Percentiles rank a stretch among this genome's conserved stretches.
phyloP scores from a whole-genome alignment of 1,139 yeast genomes.

The Tardiomyces blankii region DNA sequence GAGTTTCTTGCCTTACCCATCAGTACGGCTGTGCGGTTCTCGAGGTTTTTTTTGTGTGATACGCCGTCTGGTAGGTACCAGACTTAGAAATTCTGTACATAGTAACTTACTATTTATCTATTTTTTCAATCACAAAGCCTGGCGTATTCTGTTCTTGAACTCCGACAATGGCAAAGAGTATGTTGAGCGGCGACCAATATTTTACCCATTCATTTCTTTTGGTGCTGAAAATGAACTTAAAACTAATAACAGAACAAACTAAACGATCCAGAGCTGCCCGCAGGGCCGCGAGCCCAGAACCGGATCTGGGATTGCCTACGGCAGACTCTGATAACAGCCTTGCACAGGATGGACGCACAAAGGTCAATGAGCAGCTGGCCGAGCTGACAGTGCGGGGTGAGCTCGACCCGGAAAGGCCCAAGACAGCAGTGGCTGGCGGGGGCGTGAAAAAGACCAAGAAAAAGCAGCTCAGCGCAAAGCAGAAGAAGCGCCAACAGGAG shows the following conservation, averaged over 20 bases:
- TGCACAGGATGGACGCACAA: conserved; percentile 16
- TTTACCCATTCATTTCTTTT: too few relatives aligned
- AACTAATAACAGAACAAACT: conserved; percentile 7
- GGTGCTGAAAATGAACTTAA: too few relatives aligned
- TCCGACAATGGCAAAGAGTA: too few relatives aligned
- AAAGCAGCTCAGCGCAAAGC: conserved; percentile 12
- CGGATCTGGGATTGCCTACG: conserved; percentile 6
- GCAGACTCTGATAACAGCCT: conserved; percentile 2
- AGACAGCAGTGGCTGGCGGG: conserved; percentile 6
- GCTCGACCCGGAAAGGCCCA: conserved; percentile 8
- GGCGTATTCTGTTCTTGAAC: too few relatives aligned
- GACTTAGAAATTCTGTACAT: too few relatives aligned
- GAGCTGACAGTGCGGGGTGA: conserved; percentile 19
- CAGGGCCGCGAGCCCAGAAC: conserved; percentile 11
- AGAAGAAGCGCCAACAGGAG: conserved; percentile 15
- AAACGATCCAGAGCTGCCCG: conserved; percentile 20
- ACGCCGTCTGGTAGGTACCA: too few relatives aligned
- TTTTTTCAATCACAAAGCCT: too few relatives aligned
- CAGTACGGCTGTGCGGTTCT: too few relatives aligned
- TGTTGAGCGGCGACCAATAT: too few relatives aligned
- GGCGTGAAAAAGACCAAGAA: conserved; percentile 2
- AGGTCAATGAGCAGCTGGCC: conserved; percentile 22
- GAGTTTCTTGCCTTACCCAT: too few relatives aligned
- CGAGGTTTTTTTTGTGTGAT: too few relatives aligned
- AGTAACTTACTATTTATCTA: too few relatives aligned